Conservation (phyloP, 1,139 yeast genomes). For the Yamadazyma jaroonii region DNA sequence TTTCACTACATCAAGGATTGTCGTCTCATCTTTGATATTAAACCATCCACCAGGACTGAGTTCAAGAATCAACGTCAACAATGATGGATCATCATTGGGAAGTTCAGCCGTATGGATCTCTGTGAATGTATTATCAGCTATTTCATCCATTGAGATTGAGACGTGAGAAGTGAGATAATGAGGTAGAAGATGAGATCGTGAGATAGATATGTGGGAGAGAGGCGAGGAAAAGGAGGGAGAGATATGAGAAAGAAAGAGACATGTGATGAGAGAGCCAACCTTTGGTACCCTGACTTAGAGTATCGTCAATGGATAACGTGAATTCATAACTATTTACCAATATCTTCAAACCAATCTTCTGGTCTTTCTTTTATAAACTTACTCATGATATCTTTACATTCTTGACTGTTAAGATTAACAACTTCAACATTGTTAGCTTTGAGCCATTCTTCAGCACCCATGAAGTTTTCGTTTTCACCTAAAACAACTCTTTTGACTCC, state of each 20-base stretch:
- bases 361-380: conserved; percentile 78
- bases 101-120: conserved; percentile 35
- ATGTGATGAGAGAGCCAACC: background rate
- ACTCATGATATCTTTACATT: conserved; percentile 72
- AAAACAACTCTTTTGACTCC: conserved; percentile 82
- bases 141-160: conserved; percentile 58
- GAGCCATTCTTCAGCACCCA: conserved; percentile 76
- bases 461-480: conserved; percentile 81
- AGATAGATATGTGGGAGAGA: background rate
- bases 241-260: background rate
- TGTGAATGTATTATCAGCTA: conserved; percentile 63
- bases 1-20: conserved; percentile 55
- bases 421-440: conserved; percentile 69
- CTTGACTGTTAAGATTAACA: conserved; percentile 59
- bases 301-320: background rate
- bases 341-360: conserved; percentile 84
- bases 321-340: conserved; percentile 43
- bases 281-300: background rate
- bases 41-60: conserved; percentile 79
- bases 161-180: background rate
- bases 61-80: conserved; percentile 77
- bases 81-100: conserved; percentile 68
- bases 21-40: conserved; percentile 40
- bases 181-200: background rate
- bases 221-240: background rate